phyloP scores from a whole-genome alignment of 305 asterid genomes.

The Nicotiana rustica region DNA sequence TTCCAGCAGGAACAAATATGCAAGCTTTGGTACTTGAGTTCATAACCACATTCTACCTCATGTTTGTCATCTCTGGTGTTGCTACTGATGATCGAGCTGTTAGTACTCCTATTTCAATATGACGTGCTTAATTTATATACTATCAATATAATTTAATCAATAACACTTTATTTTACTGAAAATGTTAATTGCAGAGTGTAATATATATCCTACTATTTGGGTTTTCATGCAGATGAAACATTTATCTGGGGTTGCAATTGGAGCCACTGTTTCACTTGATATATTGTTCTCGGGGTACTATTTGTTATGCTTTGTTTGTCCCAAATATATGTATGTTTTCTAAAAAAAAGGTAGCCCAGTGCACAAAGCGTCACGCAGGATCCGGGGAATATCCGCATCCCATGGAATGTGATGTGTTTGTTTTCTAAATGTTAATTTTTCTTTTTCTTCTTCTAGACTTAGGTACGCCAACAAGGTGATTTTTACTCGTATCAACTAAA shows the following conservation, averaged over 20 bases:
- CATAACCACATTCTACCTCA: slow-evolving; percentile 51
- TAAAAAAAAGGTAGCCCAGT: too few species aligned
- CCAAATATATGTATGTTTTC: too few species aligned
- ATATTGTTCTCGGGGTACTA: slow-evolving; percentile 57
- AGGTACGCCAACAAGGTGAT: not conserved
- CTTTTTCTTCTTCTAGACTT: not conserved
- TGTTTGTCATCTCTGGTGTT: slow-evolving; percentile 64
- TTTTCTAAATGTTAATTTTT: not conserved
- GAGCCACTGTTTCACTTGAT: slow-evolving; percentile 55
- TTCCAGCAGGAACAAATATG: slow-evolving; percentile 51
- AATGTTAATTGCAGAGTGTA: not conserved
- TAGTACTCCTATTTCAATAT: slow-evolving; percentile 9
- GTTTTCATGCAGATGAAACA: slow-evolving; percentile 46
- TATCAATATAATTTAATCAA: not conserved
- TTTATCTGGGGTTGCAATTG: slow-evolving; percentile 53
- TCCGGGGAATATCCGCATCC: too few species aligned
- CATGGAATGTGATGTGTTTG: too few species aligned
- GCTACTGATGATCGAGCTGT: slow-evolving; percentile 64
- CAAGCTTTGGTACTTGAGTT: slow-evolving; percentile 56
- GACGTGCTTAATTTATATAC: too few species aligned
- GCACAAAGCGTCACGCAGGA: too few species aligned
- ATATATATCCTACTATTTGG: not conserved
- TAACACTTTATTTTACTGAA: not conserved
- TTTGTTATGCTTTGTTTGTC: not conserved
- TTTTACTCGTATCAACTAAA: too few species aligned